Conservation (phyloP, 1,284 basidiomycete species). For the Leccinum subrobustum region DNA sequence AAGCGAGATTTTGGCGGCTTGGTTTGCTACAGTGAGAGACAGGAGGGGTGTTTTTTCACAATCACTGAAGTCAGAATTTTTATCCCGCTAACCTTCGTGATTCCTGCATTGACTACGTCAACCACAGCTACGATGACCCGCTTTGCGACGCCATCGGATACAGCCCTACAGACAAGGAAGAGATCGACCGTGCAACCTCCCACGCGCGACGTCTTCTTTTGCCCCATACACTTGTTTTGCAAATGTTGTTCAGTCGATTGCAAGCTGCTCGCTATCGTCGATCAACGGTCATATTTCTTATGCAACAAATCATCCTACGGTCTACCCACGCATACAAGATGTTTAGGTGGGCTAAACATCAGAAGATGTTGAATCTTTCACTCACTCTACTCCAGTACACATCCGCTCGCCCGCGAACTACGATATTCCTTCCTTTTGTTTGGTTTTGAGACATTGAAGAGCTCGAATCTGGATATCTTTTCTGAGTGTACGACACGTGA, state of each 20-base stretch:
- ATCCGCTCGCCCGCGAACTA: conserved; percentile 87
- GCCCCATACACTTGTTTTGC: conserved; percentile 84
- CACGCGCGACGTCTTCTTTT: conserved; percentile 75
- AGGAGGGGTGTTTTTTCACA: conserved; percentile 84
- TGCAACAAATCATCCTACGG: conserved; percentile 82
- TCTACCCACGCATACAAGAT: conserved; percentile 65
- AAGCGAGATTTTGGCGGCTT: conserved; percentile 84
- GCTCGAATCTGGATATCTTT: conserved; percentile 81
- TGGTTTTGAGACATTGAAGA: conserved; percentile 90
- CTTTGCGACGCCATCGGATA: conserved; percentile 88
- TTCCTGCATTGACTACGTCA: conserved; percentile 7
- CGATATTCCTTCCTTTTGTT: conserved; percentile 90
- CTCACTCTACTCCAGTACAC: conserved; percentile 58
- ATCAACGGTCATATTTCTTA: conserved; percentile 81
- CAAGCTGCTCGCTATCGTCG: conserved; percentile 92
- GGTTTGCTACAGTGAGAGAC: conserved; percentile 79
- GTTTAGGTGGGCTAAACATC: conserved; percentile 60
- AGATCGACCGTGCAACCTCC: conserved; percentile 72
- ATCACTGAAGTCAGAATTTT: conserved; percentile 65
- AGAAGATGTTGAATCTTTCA: background rate
- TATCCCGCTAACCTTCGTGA: background rate
- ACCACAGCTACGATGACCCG: conserved; percentile 77
- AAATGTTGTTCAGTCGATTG: conserved; percentile 90
- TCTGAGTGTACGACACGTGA: conserved; percentile 82
- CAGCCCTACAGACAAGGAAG: conserved; percentile 86